These are phyloP conservation scores for Juglanconis sp. DNA, from an alignment of 2,329 filamentous ascomycete species.

Conservation along the genomic window DNA sequence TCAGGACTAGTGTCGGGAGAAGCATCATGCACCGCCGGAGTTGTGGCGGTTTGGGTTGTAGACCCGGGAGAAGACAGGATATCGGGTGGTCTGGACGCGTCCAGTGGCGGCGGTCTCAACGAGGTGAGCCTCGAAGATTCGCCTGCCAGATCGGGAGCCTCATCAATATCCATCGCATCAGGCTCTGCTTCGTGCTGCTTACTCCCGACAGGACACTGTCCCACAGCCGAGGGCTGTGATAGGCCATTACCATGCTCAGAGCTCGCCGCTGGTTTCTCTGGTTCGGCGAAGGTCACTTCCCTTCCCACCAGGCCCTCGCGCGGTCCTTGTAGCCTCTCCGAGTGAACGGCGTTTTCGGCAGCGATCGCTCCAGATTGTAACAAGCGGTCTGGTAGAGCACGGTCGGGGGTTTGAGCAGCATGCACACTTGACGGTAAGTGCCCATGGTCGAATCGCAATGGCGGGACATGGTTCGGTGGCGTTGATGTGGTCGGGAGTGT, in stretches of 20 bases:
- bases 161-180: slow-evolving; percentile 19
- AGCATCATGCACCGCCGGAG: slow-evolving; percentile 63
- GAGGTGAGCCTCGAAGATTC: slow-evolving; percentile 27
- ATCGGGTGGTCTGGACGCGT: slow-evolving; percentile 38
- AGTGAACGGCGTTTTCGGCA: not conserved
- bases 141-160: slow-evolving; percentile 26
- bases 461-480: not conserved
- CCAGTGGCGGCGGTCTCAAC: slow-evolving; percentile 33
- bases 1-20: slow-evolving; percentile 75
- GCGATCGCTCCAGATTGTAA: not conserved
- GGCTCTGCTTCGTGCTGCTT: slow-evolving; percentile 22
- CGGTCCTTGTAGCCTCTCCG: not conserved
- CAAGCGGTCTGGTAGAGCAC: not conserved
- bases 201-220: not conserved
- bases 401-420: not conserved
- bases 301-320: slow-evolving; percentile 3
- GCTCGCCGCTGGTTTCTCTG: not conserved
- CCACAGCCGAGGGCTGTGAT: not conserved
- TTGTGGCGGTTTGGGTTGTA: slow-evolving; percentile 70
- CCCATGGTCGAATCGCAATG: not conserved
- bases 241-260: not conserved
- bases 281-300: slow-evolving; percentile 14
- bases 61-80: slow-evolving; percentile 57
- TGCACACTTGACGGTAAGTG: not conserved
- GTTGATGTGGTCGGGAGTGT: not conserved